Evolutionary conservation across 306 rosid genomes (phyloP), one percentile per base, ranked within the genome.

Genomic region (Trichosanthes truncata): DNA sequence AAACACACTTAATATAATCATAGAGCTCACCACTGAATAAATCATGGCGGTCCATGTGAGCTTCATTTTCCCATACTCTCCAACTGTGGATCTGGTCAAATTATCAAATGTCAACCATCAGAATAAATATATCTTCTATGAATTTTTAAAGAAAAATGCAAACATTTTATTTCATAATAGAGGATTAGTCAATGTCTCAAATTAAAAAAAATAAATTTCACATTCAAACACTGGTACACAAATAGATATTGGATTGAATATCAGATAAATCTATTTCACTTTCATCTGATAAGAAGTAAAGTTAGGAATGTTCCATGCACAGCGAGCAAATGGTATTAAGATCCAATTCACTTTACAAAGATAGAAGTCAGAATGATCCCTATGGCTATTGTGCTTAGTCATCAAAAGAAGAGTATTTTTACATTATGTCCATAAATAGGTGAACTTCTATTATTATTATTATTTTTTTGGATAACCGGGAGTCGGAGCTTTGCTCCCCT

Each of bases 51-150:
- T 90, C 98, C 95, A 87, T 79, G 78, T 83, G 97, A 83, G 98
- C 98, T 84, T 89, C 96, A 35, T 90, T 91, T 78, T 95, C 99
- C 99, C 99, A 95, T 67, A 23, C 87, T 87, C 99, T 90, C 99
- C 99, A 95, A 83, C 93, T 91, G 80, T 95, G 97, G 85, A 91
- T 88, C 99, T 95, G 97, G 78, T 80, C 75, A 81, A 76, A 86
- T 72, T 72, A 75, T 77, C 57, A 71, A 69, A 82, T 43, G 84
- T 83, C 83, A 85, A 83, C 81, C 71, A 45, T 62, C 77, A 46
- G 31, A 48, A 55, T n/a, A 62, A 11, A 62, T 33, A 11, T 3
- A 21, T 33, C 43, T 23, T 15, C 48, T 33, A 52, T 17, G 31
- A 36, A 18, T 18, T 74, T 51, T 52, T 18, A 15, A 31, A 41